These are phyloP conservation scores for Warburgia ugandensis DNA, from an alignment of 164 flowering plant species.

Conservation along the genomic window DNA sequence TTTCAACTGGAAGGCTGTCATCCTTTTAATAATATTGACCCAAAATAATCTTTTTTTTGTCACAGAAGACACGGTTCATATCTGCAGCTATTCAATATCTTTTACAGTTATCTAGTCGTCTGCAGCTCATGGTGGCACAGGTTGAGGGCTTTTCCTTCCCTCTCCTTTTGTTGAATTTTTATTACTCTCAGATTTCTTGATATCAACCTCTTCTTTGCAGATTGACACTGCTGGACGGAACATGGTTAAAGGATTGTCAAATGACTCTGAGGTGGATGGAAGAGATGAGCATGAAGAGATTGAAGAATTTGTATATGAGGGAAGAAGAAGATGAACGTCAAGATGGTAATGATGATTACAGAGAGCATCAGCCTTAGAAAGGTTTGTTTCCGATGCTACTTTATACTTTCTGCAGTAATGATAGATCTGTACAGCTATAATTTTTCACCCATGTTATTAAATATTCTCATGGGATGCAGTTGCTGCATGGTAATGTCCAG, in stretches of 20 bases:
- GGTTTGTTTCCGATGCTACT: no score
- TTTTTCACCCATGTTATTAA: no score
- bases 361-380: no score
- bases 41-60: no score
- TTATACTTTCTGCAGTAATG: no score
- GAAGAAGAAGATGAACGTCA: conserved; percentile 52
- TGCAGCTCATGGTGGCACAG: conserved; percentile 78
- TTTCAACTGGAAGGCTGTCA: no score
- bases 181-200: background rate
- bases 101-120: conserved; percentile 65
- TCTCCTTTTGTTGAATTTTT: background rate
- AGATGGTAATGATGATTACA: conserved; percentile 36
- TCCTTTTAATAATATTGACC: no score
- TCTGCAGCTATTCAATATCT: conserved; percentile 46
- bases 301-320: conserved; percentile 45
- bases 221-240: conserved; percentile 46
- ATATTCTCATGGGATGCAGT: no score
- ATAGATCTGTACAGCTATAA: no score
- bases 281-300: conserved; percentile 37
- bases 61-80: conserved; percentile 58
- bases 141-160: conserved; percentile 21
- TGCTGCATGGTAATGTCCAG: no score
- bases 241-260: conserved; percentile 15
- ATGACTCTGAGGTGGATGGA: conserved; percentile 28
- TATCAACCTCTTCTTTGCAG: conserved; percentile 16